Conservation (phyloP, 1,139 yeast species). For the Arxiozyma bovina region DNA sequence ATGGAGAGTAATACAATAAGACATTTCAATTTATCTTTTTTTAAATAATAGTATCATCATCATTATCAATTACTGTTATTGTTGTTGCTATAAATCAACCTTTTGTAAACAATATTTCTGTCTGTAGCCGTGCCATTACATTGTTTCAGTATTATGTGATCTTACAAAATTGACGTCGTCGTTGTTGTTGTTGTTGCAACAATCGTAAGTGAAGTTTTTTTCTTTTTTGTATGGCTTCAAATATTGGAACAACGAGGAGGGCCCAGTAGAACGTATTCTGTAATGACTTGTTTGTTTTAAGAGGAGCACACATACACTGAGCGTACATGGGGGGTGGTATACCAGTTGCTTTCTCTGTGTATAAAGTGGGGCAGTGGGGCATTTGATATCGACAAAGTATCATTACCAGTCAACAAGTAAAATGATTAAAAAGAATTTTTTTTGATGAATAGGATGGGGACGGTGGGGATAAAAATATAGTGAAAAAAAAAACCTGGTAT, state of each 20-base stretch:
- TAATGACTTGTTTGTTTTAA: background rate
- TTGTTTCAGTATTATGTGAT: background rate
- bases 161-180: background rate
- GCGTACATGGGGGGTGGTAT: background rate
- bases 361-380: background rate
- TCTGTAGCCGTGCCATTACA: background rate
- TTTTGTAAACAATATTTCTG: too few species aligned
- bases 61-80: too few species aligned
- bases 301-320: background rate
- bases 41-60: too few species aligned
- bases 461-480: too few species aligned
- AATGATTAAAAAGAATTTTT: background rate
- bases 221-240: background rate
- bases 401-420: background rate
- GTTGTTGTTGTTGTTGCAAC: background rate
- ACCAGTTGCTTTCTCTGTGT: background rate
- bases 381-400: too few species aligned
- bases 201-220: background rate
- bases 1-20: too few species aligned
- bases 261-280: background rate
- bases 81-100: too few species aligned
- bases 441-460: background rate
- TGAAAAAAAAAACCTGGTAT: too few species aligned
- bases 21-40: too few species aligned
- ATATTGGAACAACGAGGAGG: background rate